Percentiles rank a stretch among this genome's conserved stretches.
phyloP scores from a whole-genome alignment of 768 basidiomycete genomes.

The Gymnopilus dilepis region DNA sequence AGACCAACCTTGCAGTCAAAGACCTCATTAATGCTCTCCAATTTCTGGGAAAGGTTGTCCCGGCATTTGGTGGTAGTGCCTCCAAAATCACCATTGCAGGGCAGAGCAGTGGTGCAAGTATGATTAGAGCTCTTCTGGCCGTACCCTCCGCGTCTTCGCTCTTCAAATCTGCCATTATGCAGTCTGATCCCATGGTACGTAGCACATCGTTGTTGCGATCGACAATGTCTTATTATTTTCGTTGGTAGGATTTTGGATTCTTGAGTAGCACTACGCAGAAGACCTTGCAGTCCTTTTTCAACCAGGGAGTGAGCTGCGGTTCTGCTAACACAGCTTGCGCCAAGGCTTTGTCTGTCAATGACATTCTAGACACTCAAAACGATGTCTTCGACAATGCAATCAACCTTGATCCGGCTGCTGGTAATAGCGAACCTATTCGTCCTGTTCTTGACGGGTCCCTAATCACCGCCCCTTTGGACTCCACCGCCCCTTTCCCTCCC shows the following conservation, averaged over 20 bases:
- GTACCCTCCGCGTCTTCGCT: slow-evolving; percentile 70
- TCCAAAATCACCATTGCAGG: slow-evolving; percentile 78
- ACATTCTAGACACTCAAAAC: slow-evolving; percentile 59
- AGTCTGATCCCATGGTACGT: slow-evolving; percentile 86
- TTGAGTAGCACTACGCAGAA: slow-evolving; percentile 57
- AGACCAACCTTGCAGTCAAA: slow-evolving; percentile 73
- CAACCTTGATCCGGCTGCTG: slow-evolving; percentile 57
- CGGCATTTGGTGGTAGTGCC: slow-evolving; percentile 70
- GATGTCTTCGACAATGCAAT: slow-evolving; percentile 48
- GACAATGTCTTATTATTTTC: not conserved
- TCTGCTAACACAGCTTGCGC: slow-evolving; percentile 55
- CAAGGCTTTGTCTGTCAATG: slow-evolving; percentile 48
- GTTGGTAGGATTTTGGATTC: slow-evolving; percentile 73
- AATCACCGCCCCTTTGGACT: slow-evolving; percentile 69
- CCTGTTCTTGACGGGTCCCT: slow-evolving; percentile 72
- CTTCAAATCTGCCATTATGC: slow-evolving; percentile 80
- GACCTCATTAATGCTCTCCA: slow-evolving; percentile 70
- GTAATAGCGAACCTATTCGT: slow-evolving; percentile 62
- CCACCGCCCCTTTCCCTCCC: slow-evolving; percentile 60
- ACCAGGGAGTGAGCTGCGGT: slow-evolving; percentile 49
- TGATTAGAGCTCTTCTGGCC: slow-evolving; percentile 80
- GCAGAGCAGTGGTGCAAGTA: slow-evolving; percentile 79
- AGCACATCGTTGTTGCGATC: not conserved
- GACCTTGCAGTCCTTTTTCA: slow-evolving; percentile 59
- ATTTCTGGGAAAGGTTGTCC: slow-evolving; percentile 62